A percentile compares a stretch with the other conserved stretches of the same genome.
These are phyloP conservation scores for Funneliformis mosseae DNA, from an alignment of 192 early-diverging fungal genomes.

Conservation along the genomic window DNA sequence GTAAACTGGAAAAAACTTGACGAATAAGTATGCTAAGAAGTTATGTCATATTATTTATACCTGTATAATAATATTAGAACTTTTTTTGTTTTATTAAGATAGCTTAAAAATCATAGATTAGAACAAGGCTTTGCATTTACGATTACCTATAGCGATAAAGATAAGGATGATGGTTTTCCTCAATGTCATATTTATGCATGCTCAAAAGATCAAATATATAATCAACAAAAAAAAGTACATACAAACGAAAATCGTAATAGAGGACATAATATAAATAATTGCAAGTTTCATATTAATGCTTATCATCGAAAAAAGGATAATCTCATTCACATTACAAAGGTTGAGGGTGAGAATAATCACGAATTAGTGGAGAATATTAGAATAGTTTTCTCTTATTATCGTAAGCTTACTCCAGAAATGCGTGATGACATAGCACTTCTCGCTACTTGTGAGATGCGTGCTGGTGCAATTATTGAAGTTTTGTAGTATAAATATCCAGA, in stretches of 20 bases:
- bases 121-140: not conserved
- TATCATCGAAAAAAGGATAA: conserved; percentile 20
- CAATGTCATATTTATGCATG: not conserved
- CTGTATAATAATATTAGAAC: too few relatives aligned
- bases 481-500: not conserved
- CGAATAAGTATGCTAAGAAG: too few relatives aligned
- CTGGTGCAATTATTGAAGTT: conserved; percentile 21
- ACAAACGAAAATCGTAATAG: not conserved
- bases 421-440: conserved; percentile 3
- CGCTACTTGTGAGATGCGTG: not conserved
- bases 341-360: not conserved
- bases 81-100: too few relatives aligned
- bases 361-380: conserved; percentile 1
- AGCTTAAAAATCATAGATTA: conserved; percentile 3
- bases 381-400: not conserved
- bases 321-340: conserved; percentile 4
- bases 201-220: not conserved
- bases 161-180: not conserved
- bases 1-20: too few relatives aligned
- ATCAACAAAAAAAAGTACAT: not conserved
- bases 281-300: conserved; percentile 8
- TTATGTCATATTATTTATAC: too few relatives aligned
- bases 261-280: conserved; percentile 1
- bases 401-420: not conserved
- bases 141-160: not conserved